A percentile compares a stretch with the other conserved stretches of the same genome.
These are phyloP conservation scores for Cyphellophora europaea DNA, from an alignment of 2,329 filamentous ascomycete genomes.

Conservation along the genomic window DNA sequence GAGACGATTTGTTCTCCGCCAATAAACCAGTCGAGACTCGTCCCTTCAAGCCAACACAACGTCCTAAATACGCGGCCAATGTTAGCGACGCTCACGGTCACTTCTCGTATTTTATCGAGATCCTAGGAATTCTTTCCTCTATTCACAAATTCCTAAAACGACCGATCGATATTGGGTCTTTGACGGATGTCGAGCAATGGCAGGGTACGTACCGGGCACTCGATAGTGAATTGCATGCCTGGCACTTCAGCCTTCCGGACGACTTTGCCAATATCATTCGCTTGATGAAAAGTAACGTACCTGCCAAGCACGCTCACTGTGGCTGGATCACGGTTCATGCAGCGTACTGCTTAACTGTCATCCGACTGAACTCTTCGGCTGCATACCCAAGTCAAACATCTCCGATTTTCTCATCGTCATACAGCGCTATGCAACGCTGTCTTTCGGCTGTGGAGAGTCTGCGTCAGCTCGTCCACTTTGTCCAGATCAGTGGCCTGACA, in stretches of 20 bases:
- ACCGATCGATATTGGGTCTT: slow-evolving; percentile 76
- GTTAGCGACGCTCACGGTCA: slow-evolving; percentile 74
- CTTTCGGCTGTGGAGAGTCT: slow-evolving; percentile 77
- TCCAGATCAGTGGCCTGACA: slow-evolving; percentile 64
- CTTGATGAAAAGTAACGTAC: slow-evolving; percentile 57
- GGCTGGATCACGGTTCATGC: slow-evolving; percentile 88
- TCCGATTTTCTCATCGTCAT: slow-evolving; percentile 81
- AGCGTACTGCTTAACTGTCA: slow-evolving; percentile 83
- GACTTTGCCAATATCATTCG: slow-evolving; percentile 81
- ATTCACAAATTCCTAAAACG: slow-evolving; percentile 84
- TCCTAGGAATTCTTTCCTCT: slow-evolving; percentile 74
- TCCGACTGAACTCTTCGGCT: slow-evolving; percentile 82
- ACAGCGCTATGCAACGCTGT: slow-evolving; percentile 74
- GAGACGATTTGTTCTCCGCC: slow-evolving; percentile 75
- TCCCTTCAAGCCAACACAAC: slow-evolving; percentile 58
- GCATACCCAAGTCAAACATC: slow-evolving; percentile 86
- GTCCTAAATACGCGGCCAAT: slow-evolving; percentile 54
- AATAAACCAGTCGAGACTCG: slow-evolving; percentile 77
- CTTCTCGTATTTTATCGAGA: slow-evolving; percentile 85
- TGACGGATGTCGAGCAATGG: slow-evolving; percentile 82
- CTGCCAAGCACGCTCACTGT: slow-evolving; percentile 63
- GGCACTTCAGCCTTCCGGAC: slow-evolving; percentile 73
- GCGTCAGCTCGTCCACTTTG: slow-evolving; percentile 66
- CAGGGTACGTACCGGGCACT: slow-evolving; percentile 78
- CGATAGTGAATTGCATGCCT: slow-evolving; percentile 67